Conservation (phyloP, 2,329 filamentous ascomycete genomes). For the Aspergillus sp. region DNA sequence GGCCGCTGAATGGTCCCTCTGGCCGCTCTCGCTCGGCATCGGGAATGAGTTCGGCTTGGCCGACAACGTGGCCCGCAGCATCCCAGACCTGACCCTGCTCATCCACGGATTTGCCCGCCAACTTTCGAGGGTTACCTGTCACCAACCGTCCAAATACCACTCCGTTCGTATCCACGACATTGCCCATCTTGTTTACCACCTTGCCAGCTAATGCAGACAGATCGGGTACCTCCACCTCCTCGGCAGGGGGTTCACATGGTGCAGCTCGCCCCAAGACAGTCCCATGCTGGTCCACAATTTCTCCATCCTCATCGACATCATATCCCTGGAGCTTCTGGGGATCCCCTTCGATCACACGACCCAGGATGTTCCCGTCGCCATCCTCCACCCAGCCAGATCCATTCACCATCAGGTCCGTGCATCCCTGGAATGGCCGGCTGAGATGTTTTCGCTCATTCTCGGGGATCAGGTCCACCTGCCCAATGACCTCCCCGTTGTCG, state of each 20-base stretch:
- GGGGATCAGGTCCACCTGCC: conserved; percentile 60
- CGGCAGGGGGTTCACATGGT: conserved; percentile 53
- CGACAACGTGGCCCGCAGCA: conserved; percentile 62
- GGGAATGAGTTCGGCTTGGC: conserved; percentile 58
- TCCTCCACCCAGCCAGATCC: conserved; percentile 67
- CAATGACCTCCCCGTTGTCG: conserved; percentile 55
- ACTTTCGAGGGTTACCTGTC: conserved; percentile 56
- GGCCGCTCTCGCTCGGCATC: conserved; percentile 50
- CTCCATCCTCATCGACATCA: conserved; percentile 76
- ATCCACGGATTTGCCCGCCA: conserved; percentile 64
- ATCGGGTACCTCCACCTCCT: conserved; percentile 54
- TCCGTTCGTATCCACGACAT: conserved; percentile 61
- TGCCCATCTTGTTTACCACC: conserved; percentile 65
- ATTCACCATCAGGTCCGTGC: conserved; percentile 59
- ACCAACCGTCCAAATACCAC: conserved; percentile 59
- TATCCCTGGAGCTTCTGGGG: conserved; percentile 72
- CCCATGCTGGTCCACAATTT: conserved; percentile 75
- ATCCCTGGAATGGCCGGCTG: conserved; percentile 59
- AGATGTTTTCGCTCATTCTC: conserved; percentile 56
- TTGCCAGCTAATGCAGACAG: conserved; percentile 61
- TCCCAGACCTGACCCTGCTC: conserved; percentile 65
- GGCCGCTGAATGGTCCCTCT: conserved; percentile 62
- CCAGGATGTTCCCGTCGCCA: conserved; percentile 75
- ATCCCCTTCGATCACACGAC: conserved; percentile 70
- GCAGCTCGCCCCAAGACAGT: conserved; percentile 61